These are phyloP conservation scores for Beta lomatogona DNA, from an alignment of 179 eudicot genomes.

Conservation along the genomic window DNA sequence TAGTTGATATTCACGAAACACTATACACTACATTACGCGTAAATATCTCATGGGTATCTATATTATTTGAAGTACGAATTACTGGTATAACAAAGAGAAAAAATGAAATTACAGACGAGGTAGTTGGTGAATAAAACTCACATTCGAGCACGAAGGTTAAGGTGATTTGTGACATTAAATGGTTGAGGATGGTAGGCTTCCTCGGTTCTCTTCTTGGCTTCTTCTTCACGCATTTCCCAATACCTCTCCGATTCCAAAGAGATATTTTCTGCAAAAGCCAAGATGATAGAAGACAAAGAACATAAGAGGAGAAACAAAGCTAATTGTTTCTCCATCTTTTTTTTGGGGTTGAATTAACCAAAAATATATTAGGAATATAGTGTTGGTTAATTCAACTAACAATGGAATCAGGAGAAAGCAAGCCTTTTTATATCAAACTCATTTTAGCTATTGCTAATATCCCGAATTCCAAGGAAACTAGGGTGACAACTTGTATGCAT, in stretches of 20 bases:
- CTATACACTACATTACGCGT: too few species aligned
- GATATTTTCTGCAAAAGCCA: constrained; percentile 18
- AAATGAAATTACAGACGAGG: background rate
- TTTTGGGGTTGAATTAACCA: constrained; percentile 18
- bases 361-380: background rate
- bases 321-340: constrained; percentile 30
- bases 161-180: constrained; percentile 39
- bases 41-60: too few species aligned
- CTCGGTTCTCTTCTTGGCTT: constrained; percentile 25
- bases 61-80: too few species aligned
- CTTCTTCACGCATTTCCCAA: constrained; percentile 30
- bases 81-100: background rate
- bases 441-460: background rate
- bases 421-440: background rate
- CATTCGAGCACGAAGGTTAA: constrained; percentile 48
- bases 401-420: background rate
- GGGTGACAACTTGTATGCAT: background rate
- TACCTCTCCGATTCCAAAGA: constrained; percentile 23
- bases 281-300: background rate
- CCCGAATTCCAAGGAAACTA: background rate
- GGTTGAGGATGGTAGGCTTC: constrained; percentile 52
- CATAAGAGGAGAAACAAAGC: constrained; percentile 17
- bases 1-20: too few species aligned
- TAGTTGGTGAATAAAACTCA: constrained; percentile 29
- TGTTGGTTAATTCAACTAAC: constrained; percentile 22